These are phyloP conservation scores for Saccharomyces hybrid DNA, from an alignment of 1,139 yeast genomes.

Conservation along the genomic window DNA sequence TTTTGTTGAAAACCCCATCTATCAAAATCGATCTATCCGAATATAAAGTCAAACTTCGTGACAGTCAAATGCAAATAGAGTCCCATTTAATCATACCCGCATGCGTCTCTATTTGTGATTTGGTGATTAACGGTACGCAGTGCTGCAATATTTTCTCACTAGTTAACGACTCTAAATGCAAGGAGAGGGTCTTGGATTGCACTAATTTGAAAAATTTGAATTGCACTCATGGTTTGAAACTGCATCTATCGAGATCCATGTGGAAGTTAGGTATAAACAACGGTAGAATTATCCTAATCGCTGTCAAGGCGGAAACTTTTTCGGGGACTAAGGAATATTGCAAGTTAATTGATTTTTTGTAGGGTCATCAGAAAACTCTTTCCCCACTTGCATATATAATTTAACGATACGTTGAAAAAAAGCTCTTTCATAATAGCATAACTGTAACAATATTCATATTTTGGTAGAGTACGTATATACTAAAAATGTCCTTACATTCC, in stretches of 20 bases:
- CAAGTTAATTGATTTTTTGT: slow-evolving; percentile 10
- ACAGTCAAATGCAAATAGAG: slow-evolving; percentile 2
- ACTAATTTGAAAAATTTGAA: slow-evolving; percentile 8
- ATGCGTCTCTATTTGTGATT: slow-evolving; percentile 24
- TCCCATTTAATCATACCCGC: slow-evolving; percentile 23
- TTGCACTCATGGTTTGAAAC: slow-evolving; percentile 19
- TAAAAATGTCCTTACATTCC: neutral
- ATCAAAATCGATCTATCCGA: slow-evolving; percentile 8
- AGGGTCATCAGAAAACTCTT: neutral
- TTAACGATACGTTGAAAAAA: neutral
- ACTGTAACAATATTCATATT: neutral
- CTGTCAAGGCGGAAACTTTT: slow-evolving; percentile 19
- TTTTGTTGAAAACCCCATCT: slow-evolving; percentile 10
- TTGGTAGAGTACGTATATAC: neutral
- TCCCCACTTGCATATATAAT: neutral
- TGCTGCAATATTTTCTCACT: slow-evolving; percentile 18
- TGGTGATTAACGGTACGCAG: slow-evolving; percentile 21
- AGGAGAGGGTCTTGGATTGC: slow-evolving; percentile 19
- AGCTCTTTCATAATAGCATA: neutral
- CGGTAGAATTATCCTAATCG: slow-evolving; percentile 18
- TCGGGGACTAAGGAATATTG: slow-evolving; percentile 19
- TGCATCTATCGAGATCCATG: slow-evolving; percentile 20
- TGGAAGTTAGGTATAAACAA: slow-evolving; percentile 24
- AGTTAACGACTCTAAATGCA: slow-evolving; percentile 17
- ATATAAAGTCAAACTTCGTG: slow-evolving; percentile 9